These are phyloP conservation scores for Russula dissimulans DNA, from an alignment of 768 basidiomycete species.

Conservation along the genomic window DNA sequence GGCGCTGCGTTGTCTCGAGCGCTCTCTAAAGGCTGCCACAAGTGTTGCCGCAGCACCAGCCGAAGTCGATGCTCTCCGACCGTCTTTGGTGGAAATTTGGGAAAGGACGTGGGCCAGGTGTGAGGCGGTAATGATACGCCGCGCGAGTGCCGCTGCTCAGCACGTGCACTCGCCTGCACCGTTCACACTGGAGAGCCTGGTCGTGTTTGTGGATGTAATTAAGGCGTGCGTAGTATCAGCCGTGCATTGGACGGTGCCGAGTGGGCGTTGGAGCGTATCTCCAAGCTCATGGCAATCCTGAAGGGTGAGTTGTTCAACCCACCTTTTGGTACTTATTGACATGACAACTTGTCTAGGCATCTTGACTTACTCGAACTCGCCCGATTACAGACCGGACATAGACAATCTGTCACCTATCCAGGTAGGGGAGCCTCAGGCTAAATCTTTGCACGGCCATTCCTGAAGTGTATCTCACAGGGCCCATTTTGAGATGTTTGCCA, in stretches of 20 bases:
- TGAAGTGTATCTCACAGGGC: constrained; percentile 32
- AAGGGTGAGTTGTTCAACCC: constrained; percentile 42
- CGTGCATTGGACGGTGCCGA: constrained; percentile 49
- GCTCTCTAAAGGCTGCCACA: constrained; percentile 52
- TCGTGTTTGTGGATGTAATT: constrained; percentile 69
- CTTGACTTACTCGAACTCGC: constrained; percentile 70
- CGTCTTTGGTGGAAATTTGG: constrained; percentile 39
- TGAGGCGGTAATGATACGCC: constrained; percentile 39
- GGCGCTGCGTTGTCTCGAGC: constrained; percentile 75
- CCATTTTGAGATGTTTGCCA: constrained; percentile 59
- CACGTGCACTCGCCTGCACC: constrained; percentile 24
- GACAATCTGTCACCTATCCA: constrained; percentile 75
- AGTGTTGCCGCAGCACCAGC: constrained; percentile 38
- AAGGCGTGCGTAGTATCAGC: constrained; percentile 37
- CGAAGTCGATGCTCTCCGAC: constrained; percentile 24
- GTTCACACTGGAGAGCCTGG: constrained; percentile 80
- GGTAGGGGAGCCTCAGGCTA: constrained; percentile 31
- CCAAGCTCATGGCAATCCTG: constrained; percentile 64
- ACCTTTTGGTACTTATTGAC: too few relatives aligned
- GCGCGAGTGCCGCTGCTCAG: constrained; percentile 14
- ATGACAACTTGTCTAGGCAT: constrained; percentile 39
- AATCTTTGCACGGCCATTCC: background rate
- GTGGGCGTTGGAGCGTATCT: constrained; percentile 58
- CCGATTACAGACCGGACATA: constrained; percentile 83
- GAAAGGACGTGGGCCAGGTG: constrained; percentile 65